Conservation (phyloP, 2,329 filamentous ascomycete genomes). For the Venturiaceae sp. region DNA sequence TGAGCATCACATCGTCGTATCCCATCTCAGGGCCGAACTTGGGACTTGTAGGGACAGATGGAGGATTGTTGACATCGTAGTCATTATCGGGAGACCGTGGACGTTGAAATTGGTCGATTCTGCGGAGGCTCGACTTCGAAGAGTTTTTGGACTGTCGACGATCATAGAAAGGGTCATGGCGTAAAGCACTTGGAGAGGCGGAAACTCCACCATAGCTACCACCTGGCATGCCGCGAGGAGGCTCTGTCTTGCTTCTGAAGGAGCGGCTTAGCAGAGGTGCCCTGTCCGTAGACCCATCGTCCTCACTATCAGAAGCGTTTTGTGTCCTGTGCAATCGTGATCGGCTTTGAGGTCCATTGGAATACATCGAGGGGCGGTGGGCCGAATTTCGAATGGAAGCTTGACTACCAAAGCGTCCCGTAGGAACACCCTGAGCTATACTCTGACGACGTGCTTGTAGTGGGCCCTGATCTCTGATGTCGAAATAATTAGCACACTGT, state of each 20-base stretch:
- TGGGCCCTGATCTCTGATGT: constrained; percentile 25
- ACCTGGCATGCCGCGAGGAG: background rate
- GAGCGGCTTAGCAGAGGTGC: constrained; percentile 5
- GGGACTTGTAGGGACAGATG: constrained; percentile 51
- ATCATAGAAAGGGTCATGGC: constrained; percentile 1
- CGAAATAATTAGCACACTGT: background rate
- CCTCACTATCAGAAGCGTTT: constrained; percentile 7
- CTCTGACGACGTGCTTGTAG: constrained; percentile 32
- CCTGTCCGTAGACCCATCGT: background rate
- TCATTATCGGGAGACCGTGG: constrained; percentile 17
- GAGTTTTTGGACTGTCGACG: constrained; percentile 17
- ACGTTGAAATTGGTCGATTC: constrained; percentile 9
- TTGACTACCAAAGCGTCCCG: background rate
- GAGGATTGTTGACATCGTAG: constrained; percentile 57
- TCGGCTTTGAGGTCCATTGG: constrained; percentile 11
- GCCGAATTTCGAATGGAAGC: constrained; percentile 12
- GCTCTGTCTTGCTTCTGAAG: background rate
- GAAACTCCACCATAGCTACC: constrained; percentile 9
- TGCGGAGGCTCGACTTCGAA: constrained; percentile 21
- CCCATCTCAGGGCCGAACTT: constrained; percentile 41
- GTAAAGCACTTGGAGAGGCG: background rate
- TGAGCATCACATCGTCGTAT: constrained; percentile 57
- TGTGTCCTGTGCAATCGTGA: constrained; percentile 11
- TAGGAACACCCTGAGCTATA: constrained; percentile 21
- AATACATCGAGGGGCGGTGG: constrained; percentile 8